Base-by-base conservation (phyloP, 257 asterid genomes). In the Scutellaria minor region DNA sequence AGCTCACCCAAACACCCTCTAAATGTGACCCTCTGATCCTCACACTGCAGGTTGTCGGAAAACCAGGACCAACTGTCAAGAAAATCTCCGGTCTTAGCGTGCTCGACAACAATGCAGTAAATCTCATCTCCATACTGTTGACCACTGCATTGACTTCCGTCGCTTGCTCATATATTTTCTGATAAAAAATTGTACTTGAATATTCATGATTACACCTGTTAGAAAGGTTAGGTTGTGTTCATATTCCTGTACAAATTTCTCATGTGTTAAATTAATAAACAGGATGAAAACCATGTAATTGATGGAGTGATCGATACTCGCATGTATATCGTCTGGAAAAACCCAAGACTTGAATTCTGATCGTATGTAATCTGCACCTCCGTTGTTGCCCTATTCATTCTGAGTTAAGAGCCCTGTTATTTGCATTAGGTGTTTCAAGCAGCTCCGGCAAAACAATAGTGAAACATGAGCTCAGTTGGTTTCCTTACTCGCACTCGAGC, bases 41-140 rank as follows among this genome's bases (percentile, higher is more conserved):
- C 47, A 22, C 22, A 39, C n/a, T 82, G 83, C 87, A 88, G 98
- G 93, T 94, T 39, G 98, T 94, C 12, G 92, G 88, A 31, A 91
- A 89, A 84, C 89, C 96, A 56, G 98, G 98, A 8, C 95, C 95
- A 46, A 88, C 96, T 1, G 98, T 91, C 39, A 91, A 85, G 87
- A 91, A 72, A 80, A 94, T 94, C 22, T 89, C 94, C 0, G 98
- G 98, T 70, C 84, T 89, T 61, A 79, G 83, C 71, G 66, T 89
- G 70, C 91, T 91, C 6, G 97, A 94, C 56, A 91, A 94, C 80
- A 89, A 94, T 79, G 88, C 88, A n/a, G 97, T 94, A 73, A 91
- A 91, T 80, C 85, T 94, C n/a, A 84, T 91, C 61, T 89, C 99
- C 0, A 40, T 91, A 70, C 53, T 84, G 75, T 72, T 91, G 81